Conservation (phyloP, 2,329 filamentous ascomycete species). For the Penicillium sp. region DNA sequence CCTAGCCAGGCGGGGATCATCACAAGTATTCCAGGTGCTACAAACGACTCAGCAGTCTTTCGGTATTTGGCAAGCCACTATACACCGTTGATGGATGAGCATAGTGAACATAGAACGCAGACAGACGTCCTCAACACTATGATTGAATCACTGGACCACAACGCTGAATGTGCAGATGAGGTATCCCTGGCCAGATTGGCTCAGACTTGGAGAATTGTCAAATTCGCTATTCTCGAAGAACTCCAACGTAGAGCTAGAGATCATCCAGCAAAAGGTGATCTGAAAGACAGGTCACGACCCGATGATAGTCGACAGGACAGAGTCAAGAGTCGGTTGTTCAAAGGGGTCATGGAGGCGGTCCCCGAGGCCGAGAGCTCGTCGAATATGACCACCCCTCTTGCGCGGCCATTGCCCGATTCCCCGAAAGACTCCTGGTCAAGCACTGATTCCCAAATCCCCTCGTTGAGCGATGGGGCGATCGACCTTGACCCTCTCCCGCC, state of each 20-base stretch:
- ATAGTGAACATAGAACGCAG: constrained; percentile 23
- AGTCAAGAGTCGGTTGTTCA: constrained; percentile 45
- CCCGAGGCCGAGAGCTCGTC: constrained; percentile 52
- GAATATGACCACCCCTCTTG: constrained; percentile 58
- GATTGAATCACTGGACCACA: constrained; percentile 51
- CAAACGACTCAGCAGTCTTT: constrained; percentile 43
- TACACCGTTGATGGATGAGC: constrained; percentile 37
- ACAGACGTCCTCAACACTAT: constrained; percentile 34
- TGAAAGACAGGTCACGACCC: constrained; percentile 28
- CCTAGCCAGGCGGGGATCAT: constrained; percentile 52
- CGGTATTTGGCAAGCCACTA: constrained; percentile 47
- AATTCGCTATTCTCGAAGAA: constrained; percentile 52
- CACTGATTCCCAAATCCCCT: constrained; percentile 33
- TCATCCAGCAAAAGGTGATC: constrained; percentile 24
- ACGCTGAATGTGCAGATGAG: constrained; percentile 54
- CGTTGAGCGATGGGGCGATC: constrained; percentile 36
- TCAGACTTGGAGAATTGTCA: constrained; percentile 60
- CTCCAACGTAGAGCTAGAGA: constrained; percentile 44
- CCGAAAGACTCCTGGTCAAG: constrained; percentile 13
- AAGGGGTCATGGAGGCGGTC: constrained; percentile 42
- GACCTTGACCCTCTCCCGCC: constrained; percentile 46
- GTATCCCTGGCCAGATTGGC: constrained; percentile 53
- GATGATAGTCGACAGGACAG: constrained; percentile 38
- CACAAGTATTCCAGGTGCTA: constrained; percentile 50
- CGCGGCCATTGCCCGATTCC: constrained; percentile 44